Evolutionary conservation across 2,329 filamentous ascomycete genomes (phyloP), one percentile per base, ranked within the genome.

Genomic region (Microcyclospora pomicola): DNA sequence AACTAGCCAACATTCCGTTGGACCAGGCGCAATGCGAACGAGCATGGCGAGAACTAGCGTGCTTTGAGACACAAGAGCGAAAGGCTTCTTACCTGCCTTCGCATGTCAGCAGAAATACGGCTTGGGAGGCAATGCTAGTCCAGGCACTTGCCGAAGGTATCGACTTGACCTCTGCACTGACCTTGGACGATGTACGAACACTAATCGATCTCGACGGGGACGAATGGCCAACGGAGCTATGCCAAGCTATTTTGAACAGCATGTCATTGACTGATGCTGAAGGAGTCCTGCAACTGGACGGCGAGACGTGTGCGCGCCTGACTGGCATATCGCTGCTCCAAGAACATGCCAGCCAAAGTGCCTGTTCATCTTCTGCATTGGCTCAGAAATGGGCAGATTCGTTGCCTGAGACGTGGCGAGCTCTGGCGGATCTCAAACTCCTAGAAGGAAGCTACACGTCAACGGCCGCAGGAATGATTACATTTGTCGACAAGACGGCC

Each of bases 1-100:
- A 73, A 2, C 69, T 72, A 43, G 53, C 53, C 9, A 58, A 73
- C 49, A 59, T 73, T 3, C 72, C 72, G 2, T 53, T 73, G 14
- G 74, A 71, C 13, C 48, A 63, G 12, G 61, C 50, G 5, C 65
- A 75, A 48, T 75, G 70, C 44, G 59, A 68, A 41, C 42, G 44
- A 7, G 68, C 55, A 2, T 76, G 71, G 70, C 51, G 48, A 29
- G 61, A 68, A 31, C 46, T 74, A 10, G 65, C 68, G 47, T 72
- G 67, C 24, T 76, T 75, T 53, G 66, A 73, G 41, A 50, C 43
- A n/a, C 37, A 30, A 6, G 39, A 48, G 27, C 49, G 47, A 37
- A 30, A 28, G 28, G 49, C 46, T 40, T 64, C 60, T 29, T 67
- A 63, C 50, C 56, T 62, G 11, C 72, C 72, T 2, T 68, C 68